phyloP scores from a whole-genome alignment of 148 eudicot genomes.

The Camellia japonica region DNA sequence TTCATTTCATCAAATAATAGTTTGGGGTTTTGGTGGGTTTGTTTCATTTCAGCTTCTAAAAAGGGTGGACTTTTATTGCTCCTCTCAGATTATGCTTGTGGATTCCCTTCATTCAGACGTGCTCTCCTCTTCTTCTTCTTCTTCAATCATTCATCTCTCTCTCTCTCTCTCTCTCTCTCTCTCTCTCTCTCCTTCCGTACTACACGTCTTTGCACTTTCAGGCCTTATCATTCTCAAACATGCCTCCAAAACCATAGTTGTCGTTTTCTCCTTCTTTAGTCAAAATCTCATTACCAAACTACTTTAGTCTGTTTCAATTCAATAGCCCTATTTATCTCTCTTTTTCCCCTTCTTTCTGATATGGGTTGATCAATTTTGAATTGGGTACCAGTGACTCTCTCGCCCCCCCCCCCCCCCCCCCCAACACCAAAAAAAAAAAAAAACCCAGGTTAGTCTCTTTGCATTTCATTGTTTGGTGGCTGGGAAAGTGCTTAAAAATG shows the following conservation, averaged over 20 bases:
- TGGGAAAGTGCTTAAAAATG: not conserved
- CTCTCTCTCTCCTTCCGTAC: not conserved
- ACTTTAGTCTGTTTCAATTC: slow-evolving; percentile 7
- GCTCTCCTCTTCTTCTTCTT: not conserved
- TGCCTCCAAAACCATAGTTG: not conserved
- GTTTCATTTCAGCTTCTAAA: too few species aligned
- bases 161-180: slow-evolving; percentile 9
- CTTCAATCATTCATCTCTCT: not conserved
- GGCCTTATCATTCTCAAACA: not conserved
- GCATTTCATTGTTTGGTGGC: slow-evolving; percentile 7
- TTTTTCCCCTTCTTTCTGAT: slow-evolving; percentile 4
- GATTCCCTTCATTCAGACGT: slow-evolving; percentile 24
- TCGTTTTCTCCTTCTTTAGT: slow-evolving; percentile 1
- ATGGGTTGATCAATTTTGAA: slow-evolving; percentile 11
- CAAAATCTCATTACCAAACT: not conserved
- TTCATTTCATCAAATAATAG: too few species aligned
- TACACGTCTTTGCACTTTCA: not conserved
- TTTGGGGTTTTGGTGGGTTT: too few species aligned
- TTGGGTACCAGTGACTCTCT: not conserved
- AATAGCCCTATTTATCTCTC: slow-evolving; percentile 2
- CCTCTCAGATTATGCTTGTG: not conserved
- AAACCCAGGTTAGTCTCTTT: slow-evolving; percentile 6
- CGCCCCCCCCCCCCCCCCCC: too few species aligned
- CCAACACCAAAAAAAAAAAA: too few species aligned
- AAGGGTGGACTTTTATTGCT: too few species aligned